Evolutionary conservation across 2,329 filamentous ascomycete species (phyloP), one percentile per base, ranked within the genome.

Genomic region (Hymenoscyphus repandus): DNA sequence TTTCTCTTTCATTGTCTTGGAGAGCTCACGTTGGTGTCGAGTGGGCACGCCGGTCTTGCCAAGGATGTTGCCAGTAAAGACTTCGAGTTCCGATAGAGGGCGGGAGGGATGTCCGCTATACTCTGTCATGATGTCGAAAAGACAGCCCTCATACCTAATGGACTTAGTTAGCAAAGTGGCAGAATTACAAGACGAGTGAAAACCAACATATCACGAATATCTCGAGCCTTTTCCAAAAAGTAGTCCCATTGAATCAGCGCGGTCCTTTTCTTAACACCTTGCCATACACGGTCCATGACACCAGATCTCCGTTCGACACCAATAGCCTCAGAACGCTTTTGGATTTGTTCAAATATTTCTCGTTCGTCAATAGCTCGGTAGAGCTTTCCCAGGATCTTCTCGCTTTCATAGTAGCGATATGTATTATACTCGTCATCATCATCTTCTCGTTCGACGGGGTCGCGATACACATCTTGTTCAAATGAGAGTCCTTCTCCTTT

Each of bases 311-410:
- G 49, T n/a, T 42, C 50, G 11, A 45, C 32, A 11, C 50, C 49
- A 7, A 50, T 12, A 30, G 50, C 48, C 44, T 43, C 27, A 13
- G 55, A 48, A 3, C 56, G 54, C 36, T 55, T 42, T 51, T 62
- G 60, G 15, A 68, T 58, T 10, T 66, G 54, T 3, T 50, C 44
- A 22, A 69, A 85, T 39, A 91, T 86, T 47, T 76, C 74, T 41
- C 74, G 73, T 65, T 93, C 88, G 58, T 95, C 81, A 10, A 95
- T 83, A 0, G 75, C 77, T 1, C 87, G 80, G 63, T 87, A 93
- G 0, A 95, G 71, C 4, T 74, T 68, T 0, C 89, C 89, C 0
- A 93, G 74, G 0, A 86, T 72, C 57, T 88, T 89, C 0, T 80
- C 59, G 1, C 85, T 90, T 31, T 67, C 68, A 64, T 93, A 91